Base-by-base conservation (phyloP, 1,139 yeast genomes). In the Magnusiomyces magnusii region DNA sequence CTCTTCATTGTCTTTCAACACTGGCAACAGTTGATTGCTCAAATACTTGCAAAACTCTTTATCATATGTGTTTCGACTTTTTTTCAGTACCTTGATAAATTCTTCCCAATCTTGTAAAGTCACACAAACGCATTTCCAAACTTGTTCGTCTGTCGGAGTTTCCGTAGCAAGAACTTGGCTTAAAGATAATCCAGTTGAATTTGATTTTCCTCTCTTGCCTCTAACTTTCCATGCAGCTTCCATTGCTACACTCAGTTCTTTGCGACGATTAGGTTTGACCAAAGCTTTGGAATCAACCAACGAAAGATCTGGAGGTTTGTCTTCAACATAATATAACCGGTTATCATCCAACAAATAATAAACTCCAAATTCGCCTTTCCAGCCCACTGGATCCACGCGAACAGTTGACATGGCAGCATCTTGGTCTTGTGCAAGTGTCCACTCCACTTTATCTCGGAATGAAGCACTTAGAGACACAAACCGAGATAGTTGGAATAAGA, bases 341-440 rank as follows among this genome's bases (percentile, higher is more conserved):
- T 72, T 72, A 61, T 73, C 76, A 57, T 72, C 76, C 24, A 73
- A 66, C 28, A 73, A 61, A 54, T 64, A 73, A 58, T 71, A 73
- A 7, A 66, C 59, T 47, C 70, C 71, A 56, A 65, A 65, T 5
- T 66, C 69, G 36, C 66, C 71, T n/a, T 61, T 61, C 65, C 65
- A 67, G 24, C 75, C 76, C 17, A 71, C 64, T 0, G 75, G 75
- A 31, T 65, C 66, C n/a, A 73, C 64, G 2, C 75, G 66, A 17
- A 10, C 7, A 15, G 51, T 49, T 17, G 53, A 34, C 13, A 21
- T 51, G 56, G 15, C 55, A 27, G 47, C 15, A 19, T 51, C 57
- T 15, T 44, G 53, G 25, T 55, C 56, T 39, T 66, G 56, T 19
- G 61, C 59, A 31, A 47, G 50, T 50, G 60, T 47, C 10, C 55